Evolutionary conservation across 805 yeast species (phyloP), one percentile per base, ranked within the genome.

Genomic region (Barnettozyma californica): DNA sequence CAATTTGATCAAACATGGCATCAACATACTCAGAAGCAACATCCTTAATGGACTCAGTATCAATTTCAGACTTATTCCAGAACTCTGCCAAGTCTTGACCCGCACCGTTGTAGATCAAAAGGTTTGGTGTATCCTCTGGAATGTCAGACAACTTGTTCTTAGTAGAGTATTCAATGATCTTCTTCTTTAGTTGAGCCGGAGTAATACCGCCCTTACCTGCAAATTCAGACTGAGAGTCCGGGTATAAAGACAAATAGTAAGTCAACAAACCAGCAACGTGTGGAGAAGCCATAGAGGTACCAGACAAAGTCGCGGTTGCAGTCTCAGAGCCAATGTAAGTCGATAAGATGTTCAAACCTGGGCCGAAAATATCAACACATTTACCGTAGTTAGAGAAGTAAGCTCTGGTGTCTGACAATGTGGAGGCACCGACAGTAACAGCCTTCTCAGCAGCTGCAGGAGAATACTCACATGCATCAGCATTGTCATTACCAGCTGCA

Each of bases 251-350:
- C 65, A 91, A 73, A 71, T 80, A 92, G 76, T 92, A 92, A 9
- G 96, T 79, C 62, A 90, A 80, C 66, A 92, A 76, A 59, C 99
- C 99, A 51, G 90, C 84, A 58, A 91, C 91, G 64, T 90, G 97
- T 41, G 99, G 98, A 35, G 97, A 86, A 20, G 98, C 97, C 99
- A 92, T 92, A 14, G 98, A 92, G 10, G 97, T 92, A 70, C 99
- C 99, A 35, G 96, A 86, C 65, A 87, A 74, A 36, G 87, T 80
- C 41, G 94, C 90, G 56, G 92, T 84, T 39, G 90, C 87, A 46
- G 79, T 68, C 45, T 77, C 74, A 4, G 89, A 81, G 40, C 95
- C 94, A 65, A 83, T 86, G 66, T 85, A 87, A 35, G 92, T 85
- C 40, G 96, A 88, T 57, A 84, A 74, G 52, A 92, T 81, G 66